Conservation (phyloP, 2,329 filamentous ascomycete species). For the Talaromyces sp. region DNA sequence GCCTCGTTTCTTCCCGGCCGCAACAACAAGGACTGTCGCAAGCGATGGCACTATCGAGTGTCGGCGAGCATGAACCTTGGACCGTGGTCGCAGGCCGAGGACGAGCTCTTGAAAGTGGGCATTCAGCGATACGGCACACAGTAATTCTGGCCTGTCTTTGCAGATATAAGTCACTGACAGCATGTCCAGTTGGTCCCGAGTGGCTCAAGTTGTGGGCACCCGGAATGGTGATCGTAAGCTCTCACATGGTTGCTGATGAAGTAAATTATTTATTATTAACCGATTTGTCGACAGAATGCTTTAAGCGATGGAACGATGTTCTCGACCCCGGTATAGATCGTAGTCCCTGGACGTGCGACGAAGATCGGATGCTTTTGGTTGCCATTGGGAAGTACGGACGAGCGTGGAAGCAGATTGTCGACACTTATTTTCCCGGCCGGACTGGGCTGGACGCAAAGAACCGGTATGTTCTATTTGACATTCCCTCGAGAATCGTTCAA, state of each 20-base stretch:
- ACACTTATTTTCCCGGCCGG: slow-evolving; percentile 11
- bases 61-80: slow-evolving; percentile 12
- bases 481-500: background rate
- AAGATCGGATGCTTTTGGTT: slow-evolving; percentile 8
- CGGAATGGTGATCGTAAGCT: slow-evolving; percentile 13
- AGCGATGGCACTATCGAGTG: slow-evolving; percentile 13
- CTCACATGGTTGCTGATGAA: too few species aligned
- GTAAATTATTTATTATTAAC: background rate
- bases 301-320: slow-evolving; percentile 13
- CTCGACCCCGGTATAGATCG: slow-evolving; percentile 11
- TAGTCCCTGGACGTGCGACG: slow-evolving; percentile 12
- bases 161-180: background rate
- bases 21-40: slow-evolving; percentile 13
- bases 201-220: slow-evolving; percentile 12
- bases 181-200: slow-evolving; percentile 10
- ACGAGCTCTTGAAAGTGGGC: slow-evolving; percentile 9
- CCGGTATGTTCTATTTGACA: background rate
- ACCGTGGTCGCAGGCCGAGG: slow-evolving; percentile 9
- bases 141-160: background rate
- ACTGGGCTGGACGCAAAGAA: slow-evolving; percentile 12
- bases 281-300: slow-evolving; percentile 5
- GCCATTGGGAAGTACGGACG: slow-evolving; percentile 9
- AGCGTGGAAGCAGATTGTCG: slow-evolving; percentile 12
- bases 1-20: slow-evolving; percentile 11
- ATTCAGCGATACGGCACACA: slow-evolving; percentile 11